Evolutionary conservation across 2,329 filamentous ascomycete species (phyloP), one percentile per base, ranked within the genome.

Genomic region (Juglanconis juglandina): DNA sequence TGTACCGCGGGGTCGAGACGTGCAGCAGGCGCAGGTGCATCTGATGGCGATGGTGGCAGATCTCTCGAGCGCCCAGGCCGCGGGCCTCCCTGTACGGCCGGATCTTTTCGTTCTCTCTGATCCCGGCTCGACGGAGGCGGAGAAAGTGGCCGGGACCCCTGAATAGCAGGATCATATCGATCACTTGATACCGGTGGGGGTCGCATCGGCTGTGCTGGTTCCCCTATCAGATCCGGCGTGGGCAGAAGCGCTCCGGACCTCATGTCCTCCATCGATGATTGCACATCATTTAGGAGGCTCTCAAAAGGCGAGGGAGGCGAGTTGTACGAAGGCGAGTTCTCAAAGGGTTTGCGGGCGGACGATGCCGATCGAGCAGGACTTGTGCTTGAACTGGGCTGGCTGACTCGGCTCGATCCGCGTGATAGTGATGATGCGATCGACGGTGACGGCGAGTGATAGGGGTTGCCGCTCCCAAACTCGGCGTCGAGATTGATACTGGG

Each of bases 351-450:
- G 35, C 74, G 72, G 14, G 73, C 70, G 9, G 69, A 67, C 9
- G 65, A 67, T 5, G 71, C 67, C 1, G 79, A 81, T 14, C 75
- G 72, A 7, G 84, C 79, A 3, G 84, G 80, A 64, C 82, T 87
- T 3, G 85, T 85, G 47, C 72, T 72, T 7, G 87, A 88, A 67
- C 87, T 90, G 1, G 81, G 75, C 62, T 83, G 82, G 66, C 85
- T 85, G 1, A 74, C 75, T n/a, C 73, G 74, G 42, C 62, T 64
- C 13, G 62, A 64, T n/a, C 59, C 56, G 5, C 50, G 81, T 2
- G 87, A 90, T 49, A 81, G 80, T 17, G 82, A 85, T 0, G 88
- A 91, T 0, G 86, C 87, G 33, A 82, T 81, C 2, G 88, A 91
- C 62, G 84, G 81, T 1, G 86, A 85, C 0, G 84, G 76, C 4